Conservation (phyloP, 75 land plant species). For the Sequoia sempervirens region DNA sequence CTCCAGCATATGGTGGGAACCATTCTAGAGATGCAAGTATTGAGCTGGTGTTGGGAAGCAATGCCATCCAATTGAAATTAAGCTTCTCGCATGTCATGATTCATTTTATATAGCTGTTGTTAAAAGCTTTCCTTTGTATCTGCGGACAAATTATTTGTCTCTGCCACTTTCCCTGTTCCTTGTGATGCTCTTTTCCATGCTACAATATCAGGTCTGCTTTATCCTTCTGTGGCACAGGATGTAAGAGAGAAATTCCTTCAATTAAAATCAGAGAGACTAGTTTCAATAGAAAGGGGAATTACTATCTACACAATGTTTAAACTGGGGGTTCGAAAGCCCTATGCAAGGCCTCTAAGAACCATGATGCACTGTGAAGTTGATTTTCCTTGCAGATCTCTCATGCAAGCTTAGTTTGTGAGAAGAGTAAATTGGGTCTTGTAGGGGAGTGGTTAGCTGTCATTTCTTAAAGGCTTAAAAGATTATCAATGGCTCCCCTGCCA, state of each 20-base stretch:
- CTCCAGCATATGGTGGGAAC: not conserved
- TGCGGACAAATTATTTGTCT: not conserved
- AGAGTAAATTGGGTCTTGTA: not conserved
- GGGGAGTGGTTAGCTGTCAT: not conserved
- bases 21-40: not conserved
- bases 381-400: not conserved
- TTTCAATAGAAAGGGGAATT: not conserved
- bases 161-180: not conserved
- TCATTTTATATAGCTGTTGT: not conserved
- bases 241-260: not conserved
- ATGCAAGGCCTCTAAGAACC: not conserved
- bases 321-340: not conserved
- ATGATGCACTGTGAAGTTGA: not conserved
- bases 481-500: not conserved
- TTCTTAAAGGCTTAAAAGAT: not conserved
- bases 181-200: not conserved
- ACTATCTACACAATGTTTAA: not conserved
- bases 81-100: not conserved
- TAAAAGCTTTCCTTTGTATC: not conserved
- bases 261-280: not conserved
- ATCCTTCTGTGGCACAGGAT: not conserved
- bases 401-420: not conserved
- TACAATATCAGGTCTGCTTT: not conserved
- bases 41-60: not conserved
- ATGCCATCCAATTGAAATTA: not conserved